Evolutionary conservation across 306 rosid genomes (phyloP).

Genomic region (Rosa chinensis): DNA sequence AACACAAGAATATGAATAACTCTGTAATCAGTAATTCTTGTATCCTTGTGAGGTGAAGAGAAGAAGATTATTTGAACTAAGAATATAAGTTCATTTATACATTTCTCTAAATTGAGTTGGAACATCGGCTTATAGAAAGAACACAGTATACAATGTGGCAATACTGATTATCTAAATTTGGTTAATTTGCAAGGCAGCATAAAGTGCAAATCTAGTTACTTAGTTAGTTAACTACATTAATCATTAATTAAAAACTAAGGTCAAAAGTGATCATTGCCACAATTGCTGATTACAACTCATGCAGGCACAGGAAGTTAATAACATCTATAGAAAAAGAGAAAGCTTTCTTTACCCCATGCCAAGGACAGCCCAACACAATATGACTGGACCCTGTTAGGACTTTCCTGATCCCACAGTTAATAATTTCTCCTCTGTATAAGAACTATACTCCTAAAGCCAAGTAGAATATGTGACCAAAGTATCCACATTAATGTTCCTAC

Average conservation of each 20-base stretch:
- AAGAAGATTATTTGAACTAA: neutral
- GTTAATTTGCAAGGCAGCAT: neutral
- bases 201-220: neutral
- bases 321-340: neutral
- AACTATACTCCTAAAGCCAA: neutral
- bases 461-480: neutral
- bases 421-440: neutral
- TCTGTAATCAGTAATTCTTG: neutral
- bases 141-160: neutral
- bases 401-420: neutral
- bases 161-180: neutral
- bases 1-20: neutral
- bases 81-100: neutral
- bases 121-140: neutral
- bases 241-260: neutral
- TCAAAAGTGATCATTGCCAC: neutral
- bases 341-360: neutral
- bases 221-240: neutral
- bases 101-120: neutral
- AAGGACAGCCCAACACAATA: neutral
- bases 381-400: neutral
- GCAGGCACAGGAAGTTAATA: neutral
- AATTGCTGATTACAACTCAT: neutral
- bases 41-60: no score
- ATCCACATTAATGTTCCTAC: neutral